Percentiles rank a stretch among this genome's conserved stretches.
These are phyloP conservation scores for Dichotomopilus funicola DNA, from an alignment of 2,329 filamentous ascomycete genomes.

Conservation along the genomic window DNA sequence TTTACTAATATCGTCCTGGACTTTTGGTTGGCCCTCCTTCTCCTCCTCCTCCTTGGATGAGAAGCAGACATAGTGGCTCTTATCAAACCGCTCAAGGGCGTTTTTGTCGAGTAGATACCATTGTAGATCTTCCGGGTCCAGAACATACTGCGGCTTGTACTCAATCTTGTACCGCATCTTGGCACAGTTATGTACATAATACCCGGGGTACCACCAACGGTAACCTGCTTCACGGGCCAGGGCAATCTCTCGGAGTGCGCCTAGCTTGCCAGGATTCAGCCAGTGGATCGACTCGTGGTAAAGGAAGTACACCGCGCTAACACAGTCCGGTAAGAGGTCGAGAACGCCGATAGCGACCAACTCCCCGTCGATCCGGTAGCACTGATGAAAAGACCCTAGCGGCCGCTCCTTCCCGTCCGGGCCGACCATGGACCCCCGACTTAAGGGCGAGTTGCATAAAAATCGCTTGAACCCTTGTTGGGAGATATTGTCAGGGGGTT, in stretches of 20 bases:
- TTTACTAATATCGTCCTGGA: too few species aligned
- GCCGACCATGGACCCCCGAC: constrained; percentile 36
- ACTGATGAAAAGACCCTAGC: constrained; percentile 74
- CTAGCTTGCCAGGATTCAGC: constrained; percentile 67
- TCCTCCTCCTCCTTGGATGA: constrained; percentile 25
- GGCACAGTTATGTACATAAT: constrained; percentile 71
- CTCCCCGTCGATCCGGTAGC: constrained; percentile 69
- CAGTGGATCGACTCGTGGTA: constrained; percentile 69
- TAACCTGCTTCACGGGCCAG: constrained; percentile 64
- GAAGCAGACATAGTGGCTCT: constrained; percentile 50
- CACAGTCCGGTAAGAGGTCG: constrained; percentile 67
- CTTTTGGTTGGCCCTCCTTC: not conserved
- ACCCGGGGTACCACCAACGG: constrained; percentile 72
- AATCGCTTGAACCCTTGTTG: constrained; percentile 61
- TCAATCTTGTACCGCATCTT: constrained; percentile 86
- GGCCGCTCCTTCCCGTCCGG: constrained; percentile 46
- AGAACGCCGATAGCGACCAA: constrained; percentile 71
- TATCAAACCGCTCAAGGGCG: constrained; percentile 44
- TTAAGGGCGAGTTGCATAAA: constrained; percentile 64
- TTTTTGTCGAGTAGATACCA: constrained; percentile 56
- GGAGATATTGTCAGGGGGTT: constrained; percentile 53
- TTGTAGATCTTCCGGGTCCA: constrained; percentile 58
- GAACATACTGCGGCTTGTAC: constrained; percentile 65
- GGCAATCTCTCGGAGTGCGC: constrained; percentile 65
- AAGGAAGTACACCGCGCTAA: constrained; percentile 78